A percentile compares a stretch with the other conserved stretches of the same genome.
Evolutionary conservation across 108 stramenopile genomes (phyloP).

Genomic region (Nitzschia sp.): DNA sequence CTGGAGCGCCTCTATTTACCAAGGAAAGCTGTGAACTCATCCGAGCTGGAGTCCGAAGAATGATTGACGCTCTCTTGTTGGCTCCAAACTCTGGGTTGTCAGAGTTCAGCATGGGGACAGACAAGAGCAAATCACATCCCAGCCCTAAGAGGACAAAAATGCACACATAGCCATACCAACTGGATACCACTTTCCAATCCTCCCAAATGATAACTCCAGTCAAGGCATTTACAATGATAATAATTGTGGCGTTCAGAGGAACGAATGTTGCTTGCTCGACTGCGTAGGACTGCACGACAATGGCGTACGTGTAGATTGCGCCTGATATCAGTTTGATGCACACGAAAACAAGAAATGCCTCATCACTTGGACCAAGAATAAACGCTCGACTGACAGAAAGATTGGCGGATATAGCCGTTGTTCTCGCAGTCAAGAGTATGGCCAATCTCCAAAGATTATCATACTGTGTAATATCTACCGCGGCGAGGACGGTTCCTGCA

Average conservation of each 20-base stretch:
- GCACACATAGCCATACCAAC: conserved; percentile 40
- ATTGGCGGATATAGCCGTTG: conserved; percentile 29
- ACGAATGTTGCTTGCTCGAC: conserved; percentile 40
- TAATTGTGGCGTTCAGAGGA: conserved; percentile 35
- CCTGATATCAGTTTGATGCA: conserved; percentile 31
- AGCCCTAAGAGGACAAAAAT: conserved; percentile 32
- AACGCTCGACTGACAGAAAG: conserved; percentile 32
- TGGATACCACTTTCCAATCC: conserved; percentile 28
- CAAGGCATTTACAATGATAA: conserved; percentile 37
- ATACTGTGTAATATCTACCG: background rate
- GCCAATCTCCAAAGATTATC: background rate
- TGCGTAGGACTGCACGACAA: conserved; percentile 39
- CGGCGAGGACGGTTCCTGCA: conserved; percentile 11
- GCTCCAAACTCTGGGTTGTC: conserved; percentile 41
- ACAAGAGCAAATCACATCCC: conserved; percentile 37
- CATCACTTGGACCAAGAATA: conserved; percentile 11
- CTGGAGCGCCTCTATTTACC: no score
- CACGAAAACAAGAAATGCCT: conserved; percentile 11
- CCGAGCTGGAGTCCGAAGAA: background rate
- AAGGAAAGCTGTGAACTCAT: background rate
- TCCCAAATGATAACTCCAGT: conserved; percentile 50
- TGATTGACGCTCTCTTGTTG: background rate
- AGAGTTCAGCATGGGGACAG: conserved; percentile 21
- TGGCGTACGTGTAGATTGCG: conserved; percentile 32
- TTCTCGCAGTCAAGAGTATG: conserved; percentile 31